Evolutionary conservation across 1,284 basidiomycete species (phyloP).

Genomic region (Boletus austroedulis): DNA sequence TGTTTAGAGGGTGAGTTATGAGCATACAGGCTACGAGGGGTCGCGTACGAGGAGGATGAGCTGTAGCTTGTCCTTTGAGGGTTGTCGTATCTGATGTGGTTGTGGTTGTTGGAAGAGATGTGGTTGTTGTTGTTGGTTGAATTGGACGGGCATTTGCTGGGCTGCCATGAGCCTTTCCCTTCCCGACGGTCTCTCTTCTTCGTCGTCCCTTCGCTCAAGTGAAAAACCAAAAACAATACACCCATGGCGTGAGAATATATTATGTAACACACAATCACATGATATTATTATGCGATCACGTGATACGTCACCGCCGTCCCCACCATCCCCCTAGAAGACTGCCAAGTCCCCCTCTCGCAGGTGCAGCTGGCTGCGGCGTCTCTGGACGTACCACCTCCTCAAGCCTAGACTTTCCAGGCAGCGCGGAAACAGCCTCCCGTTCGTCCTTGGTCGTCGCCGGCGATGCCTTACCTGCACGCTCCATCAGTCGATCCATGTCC

Average conservation of each 20-base stretch:
- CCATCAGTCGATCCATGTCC: conserved; percentile 74
- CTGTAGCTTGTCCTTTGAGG: conserved; percentile 29
- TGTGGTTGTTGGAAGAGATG: conserved; percentile 13
- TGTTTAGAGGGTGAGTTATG: conserved; percentile 2
- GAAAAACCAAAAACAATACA: conserved; percentile 20
- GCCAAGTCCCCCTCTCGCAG: conserved; percentile 40
- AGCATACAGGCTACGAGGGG: fast-evolving
- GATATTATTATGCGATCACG: conserved; percentile 6
- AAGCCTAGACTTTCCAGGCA: conserved; percentile 26
- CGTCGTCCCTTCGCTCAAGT: conserved; percentile 11
- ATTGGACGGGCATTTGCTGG: conserved; percentile 29
- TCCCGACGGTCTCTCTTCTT: conserved; percentile 7
- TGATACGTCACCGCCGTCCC: conserved; percentile 33
- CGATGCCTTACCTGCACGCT: conserved; percentile 62
- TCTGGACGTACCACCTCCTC: conserved; percentile 33
- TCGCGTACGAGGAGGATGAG: conserved; percentile 22
- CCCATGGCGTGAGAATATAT: conserved; percentile 23
- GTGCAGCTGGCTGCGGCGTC: conserved; percentile 41
- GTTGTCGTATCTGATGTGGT: conserved; percentile 16
- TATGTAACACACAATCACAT: conserved; percentile 9
- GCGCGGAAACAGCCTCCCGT: conserved; percentile 20
- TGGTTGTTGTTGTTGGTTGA: conserved; percentile 23
- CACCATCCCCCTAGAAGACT: conserved; percentile 55
- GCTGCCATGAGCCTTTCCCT: conserved; percentile 28
- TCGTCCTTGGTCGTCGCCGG: conserved; percentile 19